These are phyloP conservation scores for Acanthamoeba divionensis DNA, from an alignment of 208 protist genomes.

Conservation along the genomic window DNA sequence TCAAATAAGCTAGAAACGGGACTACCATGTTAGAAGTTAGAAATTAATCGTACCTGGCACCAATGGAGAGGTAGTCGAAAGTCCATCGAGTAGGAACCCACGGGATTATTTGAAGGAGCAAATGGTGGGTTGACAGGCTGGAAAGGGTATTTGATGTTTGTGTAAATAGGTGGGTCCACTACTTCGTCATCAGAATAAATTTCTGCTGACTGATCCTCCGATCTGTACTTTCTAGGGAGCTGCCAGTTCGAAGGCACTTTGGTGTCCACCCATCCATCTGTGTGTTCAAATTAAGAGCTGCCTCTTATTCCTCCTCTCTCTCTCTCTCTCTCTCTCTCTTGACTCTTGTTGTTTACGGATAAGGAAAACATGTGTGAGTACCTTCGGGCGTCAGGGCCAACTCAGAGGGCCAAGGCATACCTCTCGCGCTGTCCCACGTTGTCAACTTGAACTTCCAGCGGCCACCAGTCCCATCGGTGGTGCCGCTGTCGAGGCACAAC, in stretches of 20 bases:
- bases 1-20: no score
- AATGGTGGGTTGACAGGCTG: background rate
- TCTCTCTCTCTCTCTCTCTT: background rate
- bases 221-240: background rate
- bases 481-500: background rate
- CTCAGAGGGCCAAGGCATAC: background rate
- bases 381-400: background rate
- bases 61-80: constrained; percentile 46
- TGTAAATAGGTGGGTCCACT: constrained; percentile 60
- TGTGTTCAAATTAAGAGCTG: background rate
- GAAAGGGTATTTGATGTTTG: constrained; percentile 68
- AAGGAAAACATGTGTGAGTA: background rate
- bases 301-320: background rate
- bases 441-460: constrained; percentile 5
- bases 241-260: background rate
- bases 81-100: constrained; percentile 60
- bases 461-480: background rate
- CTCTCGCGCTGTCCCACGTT: background rate
- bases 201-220: background rate
- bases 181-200: background rate
- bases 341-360: background rate
- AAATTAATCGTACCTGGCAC: background rate
- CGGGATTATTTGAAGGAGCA: constrained; percentile 50
- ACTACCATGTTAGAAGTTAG: no score
- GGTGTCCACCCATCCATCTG: background rate